Base-by-base conservation (phyloP, 2,329 filamentous ascomycete genomes). In the Penicillium sp. region DNA sequence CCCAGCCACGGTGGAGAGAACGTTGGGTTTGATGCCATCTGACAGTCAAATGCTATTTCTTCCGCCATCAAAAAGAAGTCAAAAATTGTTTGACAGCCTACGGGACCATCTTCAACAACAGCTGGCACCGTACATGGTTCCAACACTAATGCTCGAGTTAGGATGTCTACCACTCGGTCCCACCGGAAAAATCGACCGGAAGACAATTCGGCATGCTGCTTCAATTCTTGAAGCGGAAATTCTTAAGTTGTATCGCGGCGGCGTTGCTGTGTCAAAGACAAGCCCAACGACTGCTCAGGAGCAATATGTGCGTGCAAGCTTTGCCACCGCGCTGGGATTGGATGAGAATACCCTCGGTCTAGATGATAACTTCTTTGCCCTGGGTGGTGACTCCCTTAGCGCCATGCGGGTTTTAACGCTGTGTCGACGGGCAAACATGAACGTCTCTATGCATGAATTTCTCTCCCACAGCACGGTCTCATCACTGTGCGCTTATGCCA, bases 371-470 rank as follows among this genome's bases (percentile, higher is more conserved):
- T 59, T 59, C 50, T 47, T 59, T 26, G 12, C 22, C 3, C 26
- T 59, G 24, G 57, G 57, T 17, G 57, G 57, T 30, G 49, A 53
- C 24, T 59, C 57, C 9, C 24, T 59, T 9, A 30, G 15, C 22
- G 57, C 57, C 35, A 59, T 59, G 35, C 35, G 30, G 17, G 24
- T 44, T 45, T 24, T 45, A 24, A 45, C 42, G 42, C 42, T 19
- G 42, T 45, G 42, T 45, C n/a, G 22, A 45, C 9, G 42, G 42
- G 42, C 42, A 19, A 24, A 24, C 42, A 22, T 45, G 22, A 45
- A 24, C 42, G 22, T 45, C 42, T 45, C 42, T 17, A 45, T 45
- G 42, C 42, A 45, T 45, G 42, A 45, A 45, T 45, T 45, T 45
- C 42, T 45, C 42, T 45, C 42, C 22, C 15, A 45, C 22, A 45